phyloP scores from a whole-genome alignment of 2,329 filamentous ascomycete species.

The Fusarium sp. region DNA sequence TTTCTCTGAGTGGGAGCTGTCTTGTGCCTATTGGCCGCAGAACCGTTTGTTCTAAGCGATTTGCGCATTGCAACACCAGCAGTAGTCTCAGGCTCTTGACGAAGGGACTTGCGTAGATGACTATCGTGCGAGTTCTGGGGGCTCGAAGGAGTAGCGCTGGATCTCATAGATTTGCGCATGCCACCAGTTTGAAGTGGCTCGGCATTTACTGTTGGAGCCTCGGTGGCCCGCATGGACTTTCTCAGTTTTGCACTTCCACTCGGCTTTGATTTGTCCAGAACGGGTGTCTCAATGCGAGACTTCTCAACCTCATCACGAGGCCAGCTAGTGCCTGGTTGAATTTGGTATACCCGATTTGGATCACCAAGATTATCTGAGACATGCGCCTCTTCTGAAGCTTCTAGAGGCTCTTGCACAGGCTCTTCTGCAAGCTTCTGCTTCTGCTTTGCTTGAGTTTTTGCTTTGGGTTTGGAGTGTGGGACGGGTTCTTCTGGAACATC shows the following conservation, averaged over 20 bases:
- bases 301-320: conserved; percentile 31
- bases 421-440: conserved; percentile 30
- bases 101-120: conserved; percentile 41
- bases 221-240: conserved; percentile 60
- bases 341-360: conserved; percentile 55
- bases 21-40: conserved; percentile 13
- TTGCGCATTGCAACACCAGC: conserved; percentile 40
- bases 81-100: conserved; percentile 28
- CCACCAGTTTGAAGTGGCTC: conserved; percentile 30
- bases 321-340: conserved; percentile 52
- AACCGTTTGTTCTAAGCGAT: conserved; percentile 40
- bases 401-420: conserved; percentile 16
- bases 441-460: conserved; percentile 56
- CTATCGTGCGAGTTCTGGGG: conserved; percentile 26
- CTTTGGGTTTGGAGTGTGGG: conserved; percentile 32
- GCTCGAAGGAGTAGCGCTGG: conserved; percentile 14
- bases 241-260: conserved; percentile 53
- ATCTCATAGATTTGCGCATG: conserved; percentile 53
- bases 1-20: conserved; percentile 7
- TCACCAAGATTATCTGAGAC: conserved; percentile 22
- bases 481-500: conserved; percentile 51
- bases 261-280: conserved; percentile 1
- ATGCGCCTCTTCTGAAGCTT: conserved; percentile 9
- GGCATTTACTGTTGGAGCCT: conserved; percentile 24
- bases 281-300: conserved; percentile 6